Evolutionary conservation across 2,329 filamentous ascomycete genomes (phyloP).

Genomic region (Metarhizium humberi): DNA sequence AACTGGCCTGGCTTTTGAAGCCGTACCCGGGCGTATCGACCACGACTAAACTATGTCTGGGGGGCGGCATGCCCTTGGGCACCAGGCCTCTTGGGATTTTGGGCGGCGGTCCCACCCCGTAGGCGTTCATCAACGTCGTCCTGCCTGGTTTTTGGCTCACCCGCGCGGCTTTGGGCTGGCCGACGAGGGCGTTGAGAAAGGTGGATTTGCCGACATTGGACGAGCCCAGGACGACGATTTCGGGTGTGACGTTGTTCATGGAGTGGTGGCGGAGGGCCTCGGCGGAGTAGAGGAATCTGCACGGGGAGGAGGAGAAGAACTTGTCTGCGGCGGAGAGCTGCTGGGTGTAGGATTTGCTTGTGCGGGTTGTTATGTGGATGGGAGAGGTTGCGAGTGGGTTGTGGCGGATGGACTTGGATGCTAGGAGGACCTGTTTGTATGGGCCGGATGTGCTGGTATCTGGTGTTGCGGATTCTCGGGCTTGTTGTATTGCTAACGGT

Average conservation of each 20-base stretch:
- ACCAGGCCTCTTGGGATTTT: constrained; percentile 17
- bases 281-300: constrained; percentile 40
- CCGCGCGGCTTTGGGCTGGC: constrained; percentile 33
- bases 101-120: constrained; percentile 38
- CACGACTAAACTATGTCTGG: constrained; percentile 37
- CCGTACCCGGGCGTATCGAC: constrained; percentile 45
- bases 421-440: constrained; percentile 9
- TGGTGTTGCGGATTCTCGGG: background rate
- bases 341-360: constrained; percentile 13
- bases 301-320: constrained; percentile 22
- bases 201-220: constrained; percentile 88
- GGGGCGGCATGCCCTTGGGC: constrained; percentile 27
- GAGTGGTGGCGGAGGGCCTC: constrained; percentile 37
- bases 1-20: constrained; percentile 33
- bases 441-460: constrained; percentile 1
- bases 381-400: background rate
- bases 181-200: constrained; percentile 73
- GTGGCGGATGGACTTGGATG: constrained; percentile 10
- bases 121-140: constrained; percentile 47
- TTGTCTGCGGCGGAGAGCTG: constrained; percentile 17
- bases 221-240: constrained; percentile 72
- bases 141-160: constrained; percentile 42
- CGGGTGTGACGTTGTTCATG: constrained; percentile 42
- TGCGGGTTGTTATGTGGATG: constrained; percentile 2
- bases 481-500: background rate